phyloP scores from a whole-genome alignment of 257 asterid species.

The Apocynum venetum region DNA sequence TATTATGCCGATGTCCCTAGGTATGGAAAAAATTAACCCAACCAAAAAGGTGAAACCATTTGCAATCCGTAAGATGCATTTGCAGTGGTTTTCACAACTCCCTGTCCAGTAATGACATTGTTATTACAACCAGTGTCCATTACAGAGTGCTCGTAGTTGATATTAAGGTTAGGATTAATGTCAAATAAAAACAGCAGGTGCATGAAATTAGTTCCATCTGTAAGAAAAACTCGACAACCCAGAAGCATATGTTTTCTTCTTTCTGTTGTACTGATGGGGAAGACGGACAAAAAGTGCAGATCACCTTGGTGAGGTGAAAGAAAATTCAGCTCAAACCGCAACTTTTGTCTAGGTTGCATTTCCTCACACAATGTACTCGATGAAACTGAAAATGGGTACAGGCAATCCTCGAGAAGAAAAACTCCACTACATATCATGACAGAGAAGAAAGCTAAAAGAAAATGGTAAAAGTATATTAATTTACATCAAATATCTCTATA shows the following conservation, averaged over 20 bases:
- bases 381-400: not conserved
- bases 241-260: not conserved
- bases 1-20: no score
- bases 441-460: not conserved
- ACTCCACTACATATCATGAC: not conserved
- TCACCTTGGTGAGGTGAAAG: not conserved
- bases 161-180: no score
- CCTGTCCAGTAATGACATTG: not conserved
- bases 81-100: not conserved
- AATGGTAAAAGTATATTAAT: not conserved
- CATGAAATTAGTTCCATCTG: not conserved
- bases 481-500: slow-evolving; percentile 6
- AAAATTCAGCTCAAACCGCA: not conserved
- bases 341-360: not conserved
- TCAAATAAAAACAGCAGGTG: not conserved
- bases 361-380: not conserved
- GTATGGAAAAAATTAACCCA: no score
- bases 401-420: slow-evolving; percentile 1
- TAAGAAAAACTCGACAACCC: not conserved
- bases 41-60: no score
- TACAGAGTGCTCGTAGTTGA: not conserved
- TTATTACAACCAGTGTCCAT: not conserved
- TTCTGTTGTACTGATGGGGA: not conserved
- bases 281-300: not conserved
- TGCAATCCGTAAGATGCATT: not conserved